Conservation (phyloP, 495 filamentous ascomycete genomes). For the Neurospora sublineolata region DNA sequence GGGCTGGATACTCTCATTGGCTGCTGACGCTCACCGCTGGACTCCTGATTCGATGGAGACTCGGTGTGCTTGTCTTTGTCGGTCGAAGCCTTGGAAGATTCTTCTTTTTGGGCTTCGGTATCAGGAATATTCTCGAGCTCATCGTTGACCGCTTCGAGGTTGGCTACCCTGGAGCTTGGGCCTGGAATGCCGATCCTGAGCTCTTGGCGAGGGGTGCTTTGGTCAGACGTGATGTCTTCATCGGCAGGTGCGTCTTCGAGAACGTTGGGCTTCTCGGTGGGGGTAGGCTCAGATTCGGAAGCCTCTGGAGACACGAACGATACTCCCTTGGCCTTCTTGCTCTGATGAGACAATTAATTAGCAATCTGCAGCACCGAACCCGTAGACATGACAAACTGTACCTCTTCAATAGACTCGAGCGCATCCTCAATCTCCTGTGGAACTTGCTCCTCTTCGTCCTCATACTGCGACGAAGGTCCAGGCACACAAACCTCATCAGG, state of each 20-base stretch:
- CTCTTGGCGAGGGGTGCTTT: not conserved
- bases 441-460: not conserved
- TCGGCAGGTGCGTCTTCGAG: not conserved
- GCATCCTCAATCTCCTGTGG: not conserved
- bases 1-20: not conserved
- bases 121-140: not conserved
- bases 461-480: conserved; percentile 1
- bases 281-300: not conserved
- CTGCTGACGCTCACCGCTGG: not conserved
- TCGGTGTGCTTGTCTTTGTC: not conserved
- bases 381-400: not conserved
- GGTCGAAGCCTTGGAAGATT: not conserved
- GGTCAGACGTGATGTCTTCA: not conserved
- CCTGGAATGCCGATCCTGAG: not conserved
- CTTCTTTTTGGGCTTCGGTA: not conserved
- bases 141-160: not conserved
- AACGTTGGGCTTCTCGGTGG: not conserved
- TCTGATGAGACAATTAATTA: conserved; percentile 7
- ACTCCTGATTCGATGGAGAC: not conserved
- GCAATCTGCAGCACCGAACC: not conserved
- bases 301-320: not conserved
- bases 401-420: not conserved
- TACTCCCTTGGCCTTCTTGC: conserved; percentile 7
- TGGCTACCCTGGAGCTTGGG: not conserved
- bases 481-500: conserved; percentile 8